Base-by-base conservation (phyloP, 1,139 yeast species). In the Suhomyces anneliseae region DNA sequence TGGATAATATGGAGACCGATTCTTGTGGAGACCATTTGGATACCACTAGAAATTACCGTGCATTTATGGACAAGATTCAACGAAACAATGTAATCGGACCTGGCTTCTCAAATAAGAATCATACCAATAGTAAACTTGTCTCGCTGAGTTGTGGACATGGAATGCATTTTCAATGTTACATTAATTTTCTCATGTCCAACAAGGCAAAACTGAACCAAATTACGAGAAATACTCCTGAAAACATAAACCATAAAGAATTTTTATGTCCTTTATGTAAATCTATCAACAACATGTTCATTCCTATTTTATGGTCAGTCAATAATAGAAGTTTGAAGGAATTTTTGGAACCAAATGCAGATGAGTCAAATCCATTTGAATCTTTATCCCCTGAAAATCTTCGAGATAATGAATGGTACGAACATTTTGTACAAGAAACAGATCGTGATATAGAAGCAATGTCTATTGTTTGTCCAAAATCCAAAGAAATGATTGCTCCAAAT, bases 111-210 rank as follows among this genome's bases (percentile, higher is more conserved):
- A 59, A 66, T 12, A 66, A 61, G 24, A 65, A 67, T 6, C 61
- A 68, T 47, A 70, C 72, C 39, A 74, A 76, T 37, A 73, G 69
- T 43, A 76, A 76, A 44, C 70, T 85, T 7, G 82, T 87, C 1
- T 74, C 90, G 6, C 83, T 85, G 56, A 85, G 96, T 44, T 93
- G 99, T 69, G 96, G 97, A 0, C 99, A 93, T 66, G 95, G 96
- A 1, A 86, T 93, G 83, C 99, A 93, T 64, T 82, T 80, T 54
- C 77, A 80, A 34, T 93, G 99, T 60, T 87, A 85, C 56, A 64
- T 80, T 46, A 82, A 83, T 50, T 88, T 83, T 60, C 68, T 83
- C 59, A 72, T 73, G 43, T 75, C 81, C 15, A 75, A 78, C 40
- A 70, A 80, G 46, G 67, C 73, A 11, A 77, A 85, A 31, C 87